A percentile compares a stretch with the other conserved stretches of the same genome.
Evolutionary conservation across 2,329 filamentous ascomycete species (phyloP).

Genomic region (Scleromitrula shiraiana): DNA sequence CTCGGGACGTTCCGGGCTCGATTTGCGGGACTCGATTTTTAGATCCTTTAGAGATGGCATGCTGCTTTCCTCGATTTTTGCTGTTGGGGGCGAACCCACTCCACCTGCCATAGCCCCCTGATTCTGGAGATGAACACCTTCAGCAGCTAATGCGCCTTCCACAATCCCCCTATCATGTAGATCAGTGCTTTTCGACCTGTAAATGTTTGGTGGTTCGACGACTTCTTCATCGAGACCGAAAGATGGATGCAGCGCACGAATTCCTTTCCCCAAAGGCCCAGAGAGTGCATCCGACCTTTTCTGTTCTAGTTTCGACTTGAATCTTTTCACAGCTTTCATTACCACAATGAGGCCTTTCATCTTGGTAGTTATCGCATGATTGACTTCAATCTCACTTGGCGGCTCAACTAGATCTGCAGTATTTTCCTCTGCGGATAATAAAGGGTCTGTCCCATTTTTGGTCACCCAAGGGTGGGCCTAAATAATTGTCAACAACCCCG

Average conservation of each 20-base stretch:
- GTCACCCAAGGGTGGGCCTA: slow-evolving; percentile 94
- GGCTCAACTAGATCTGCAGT: slow-evolving; percentile 70
- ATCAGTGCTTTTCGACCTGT: slow-evolving; percentile 42
- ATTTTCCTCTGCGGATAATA: slow-evolving; percentile 80
- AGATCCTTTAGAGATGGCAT: slow-evolving; percentile 6
- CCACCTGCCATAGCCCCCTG: not conserved
- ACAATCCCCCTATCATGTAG: slow-evolving; percentile 41
- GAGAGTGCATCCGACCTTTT: slow-evolving; percentile 45
- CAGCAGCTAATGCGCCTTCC: slow-evolving; percentile 42
- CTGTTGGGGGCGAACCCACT: slow-evolving; percentile 9
- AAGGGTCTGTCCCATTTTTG: slow-evolving; percentile 63
- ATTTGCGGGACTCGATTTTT: slow-evolving; percentile 11
- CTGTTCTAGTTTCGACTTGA: slow-evolving; percentile 65
- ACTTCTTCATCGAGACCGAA: slow-evolving; percentile 40
- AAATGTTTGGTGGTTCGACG: slow-evolving; percentile 23
- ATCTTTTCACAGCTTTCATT: slow-evolving; percentile 87
- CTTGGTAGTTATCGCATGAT: slow-evolving; percentile 81
- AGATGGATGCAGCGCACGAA: slow-evolving; percentile 47
- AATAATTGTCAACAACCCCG: not conserved
- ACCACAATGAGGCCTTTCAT: slow-evolving; percentile 64
- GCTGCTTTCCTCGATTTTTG: not conserved
- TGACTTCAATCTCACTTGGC: slow-evolving; percentile 85
- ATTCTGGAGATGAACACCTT: slow-evolving; percentile 44
- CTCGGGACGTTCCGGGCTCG: not conserved
- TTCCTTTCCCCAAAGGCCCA: slow-evolving; percentile 50